Evolutionary conservation across 257 asterid species (phyloP).

Genomic region (Solanum sitiens): DNA sequence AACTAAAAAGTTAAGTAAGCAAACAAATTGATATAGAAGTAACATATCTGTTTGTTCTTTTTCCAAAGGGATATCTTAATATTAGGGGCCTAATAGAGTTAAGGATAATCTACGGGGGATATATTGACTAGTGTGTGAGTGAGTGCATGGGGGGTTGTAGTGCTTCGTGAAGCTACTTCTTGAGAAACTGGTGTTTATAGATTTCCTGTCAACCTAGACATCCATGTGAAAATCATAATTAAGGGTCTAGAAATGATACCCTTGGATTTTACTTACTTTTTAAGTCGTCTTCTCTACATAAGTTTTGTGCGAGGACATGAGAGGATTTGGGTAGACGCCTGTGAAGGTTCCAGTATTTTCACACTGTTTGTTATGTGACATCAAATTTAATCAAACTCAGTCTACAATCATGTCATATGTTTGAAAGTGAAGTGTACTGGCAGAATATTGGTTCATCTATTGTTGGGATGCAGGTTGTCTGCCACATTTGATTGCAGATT

Average conservation of each 20-base stretch:
- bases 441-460: neutral
- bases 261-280: neutral
- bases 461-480: neutral
- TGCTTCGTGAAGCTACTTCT: neutral
- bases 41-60: neutral
- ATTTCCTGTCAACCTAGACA: neutral
- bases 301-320: neutral
- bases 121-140: neutral
- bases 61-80: neutral
- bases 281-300: neutral
- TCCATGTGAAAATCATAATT: neutral
- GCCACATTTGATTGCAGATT: neutral
- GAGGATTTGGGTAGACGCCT: neutral
- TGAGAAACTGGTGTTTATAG: neutral
- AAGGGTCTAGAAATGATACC: neutral
- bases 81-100: neutral
- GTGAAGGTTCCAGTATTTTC: neutral
- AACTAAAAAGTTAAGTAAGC: neutral
- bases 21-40: neutral
- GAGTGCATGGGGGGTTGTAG: neutral
- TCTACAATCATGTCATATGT: neutral
- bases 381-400: neutral
- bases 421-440: neutral
- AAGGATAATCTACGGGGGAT: neutral
- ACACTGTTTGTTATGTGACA: neutral